A percentile compares a stretch with the other conserved stretches of the same genome.
phyloP scores from a whole-genome alignment of 441 rosid genomes.

The Adansonia gregorii region DNA sequence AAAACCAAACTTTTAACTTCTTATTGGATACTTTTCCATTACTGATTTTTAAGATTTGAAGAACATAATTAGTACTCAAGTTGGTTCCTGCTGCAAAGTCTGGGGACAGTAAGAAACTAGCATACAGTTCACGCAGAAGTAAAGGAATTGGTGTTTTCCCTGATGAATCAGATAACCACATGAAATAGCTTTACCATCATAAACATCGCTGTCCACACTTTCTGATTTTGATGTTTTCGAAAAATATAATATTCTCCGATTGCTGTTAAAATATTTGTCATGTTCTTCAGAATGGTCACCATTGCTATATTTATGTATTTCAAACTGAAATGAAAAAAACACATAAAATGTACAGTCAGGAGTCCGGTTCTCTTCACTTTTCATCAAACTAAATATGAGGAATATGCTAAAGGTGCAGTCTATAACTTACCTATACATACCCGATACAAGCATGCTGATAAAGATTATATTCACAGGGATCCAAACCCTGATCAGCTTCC shows the following conservation, averaged over 20 bases:
- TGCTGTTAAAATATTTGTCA: constrained; percentile 89
- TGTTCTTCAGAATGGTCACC: constrained; percentile 95
- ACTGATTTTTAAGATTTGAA: background rate
- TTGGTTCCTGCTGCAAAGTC: background rate
- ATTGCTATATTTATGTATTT: constrained; percentile 89
- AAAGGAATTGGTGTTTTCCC: background rate
- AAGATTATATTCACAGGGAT: constrained; percentile 88
- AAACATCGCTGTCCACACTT: constrained; percentile 93
- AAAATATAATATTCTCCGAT: constrained; percentile 81
- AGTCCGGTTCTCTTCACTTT: background rate
- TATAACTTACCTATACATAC: constrained; percentile 81
- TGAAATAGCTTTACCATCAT: constrained; percentile 62
- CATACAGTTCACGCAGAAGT: background rate
- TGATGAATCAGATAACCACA: background rate
- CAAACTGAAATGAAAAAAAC: constrained; percentile 56
- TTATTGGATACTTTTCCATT: background rate
- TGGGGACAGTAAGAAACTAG: background rate
- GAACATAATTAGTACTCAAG: background rate
- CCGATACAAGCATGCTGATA: constrained; percentile 88
- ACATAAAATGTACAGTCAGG: background rate
- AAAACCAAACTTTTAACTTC: too few species aligned
- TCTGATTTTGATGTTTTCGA: constrained; percentile 79
- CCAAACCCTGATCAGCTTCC: constrained; percentile 84
- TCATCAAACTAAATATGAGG: background rate
- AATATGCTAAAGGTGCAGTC: constrained; percentile 12